Base-by-base conservation (phyloP, 1,284 basidiomycete genomes). In the Malassezia sp. region DNA sequence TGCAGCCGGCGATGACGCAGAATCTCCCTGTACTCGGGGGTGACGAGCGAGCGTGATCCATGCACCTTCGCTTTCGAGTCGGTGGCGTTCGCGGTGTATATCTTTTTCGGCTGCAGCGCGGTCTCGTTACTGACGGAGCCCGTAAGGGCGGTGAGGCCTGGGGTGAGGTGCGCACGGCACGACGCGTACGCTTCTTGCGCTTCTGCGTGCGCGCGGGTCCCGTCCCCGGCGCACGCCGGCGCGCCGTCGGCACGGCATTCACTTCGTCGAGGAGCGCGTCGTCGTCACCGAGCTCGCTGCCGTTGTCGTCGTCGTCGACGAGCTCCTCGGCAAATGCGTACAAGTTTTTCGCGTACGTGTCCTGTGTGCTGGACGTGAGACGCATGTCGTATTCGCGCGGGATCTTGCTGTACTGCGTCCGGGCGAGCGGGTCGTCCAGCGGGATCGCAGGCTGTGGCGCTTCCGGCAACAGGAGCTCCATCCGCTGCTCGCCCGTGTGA, bases 1-100 rank as follows among this genome's bases (percentile, higher is more conserved):
- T 74, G 72, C 28, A 69, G 45, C 15, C 70, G 60, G 5, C 74
- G 55, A 35, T 71, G 67, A 26, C 71, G 65, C 10, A 75, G 60
- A 12, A 75, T 70, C 47, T 68, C 67, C n/a, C 71, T 62, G 51
- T 75, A 75, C 41, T 73, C 71, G 6, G 70, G 63, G 24, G 69
- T 71, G 24, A 70, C 53, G 15, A 55, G 49, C 2, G 60, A 53
- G 0, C 51, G 23, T 36, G 45, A 23, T 26, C 53, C 36, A 62
- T 67, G n/a, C 67, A 65, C 26, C 53, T 61, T 12, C 67, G 50
- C 53, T 20, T 42, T 43, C 10, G 22, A 24, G 15, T 46, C 49
- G 11, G 26, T 1, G 20, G 39, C 6, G n/a, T 42, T 24, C 2
- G 7, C 26, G 7, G 32, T 22, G n/a, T 14, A 11, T 12, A 26